Conservation (phyloP, 176 grass and related monocot genomes). For the Oryza coarctata region DNA sequence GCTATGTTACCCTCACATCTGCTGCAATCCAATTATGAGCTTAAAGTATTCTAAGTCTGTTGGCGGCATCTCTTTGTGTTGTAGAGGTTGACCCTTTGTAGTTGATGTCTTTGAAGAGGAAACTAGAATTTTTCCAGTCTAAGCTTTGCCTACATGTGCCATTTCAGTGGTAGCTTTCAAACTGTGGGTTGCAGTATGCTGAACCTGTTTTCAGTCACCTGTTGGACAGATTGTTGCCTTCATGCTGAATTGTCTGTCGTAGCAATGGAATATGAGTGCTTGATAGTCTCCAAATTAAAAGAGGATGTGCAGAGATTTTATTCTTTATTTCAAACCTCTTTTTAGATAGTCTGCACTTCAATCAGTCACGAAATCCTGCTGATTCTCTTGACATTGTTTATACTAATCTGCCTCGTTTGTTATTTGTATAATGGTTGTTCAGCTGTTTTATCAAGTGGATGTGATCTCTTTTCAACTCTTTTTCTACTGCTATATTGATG, state of each 20-base stretch:
- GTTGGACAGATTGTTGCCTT: background rate
- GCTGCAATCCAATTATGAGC: background rate
- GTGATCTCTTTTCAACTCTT: background rate
- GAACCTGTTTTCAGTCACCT: background rate
- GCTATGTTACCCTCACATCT: slow-evolving; percentile 16
- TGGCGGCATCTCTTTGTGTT: background rate
- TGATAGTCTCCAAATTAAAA: background rate
- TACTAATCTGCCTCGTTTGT: background rate
- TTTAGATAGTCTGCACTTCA: too few relatives aligned
- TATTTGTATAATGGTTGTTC: background rate
- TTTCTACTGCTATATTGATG: background rate
- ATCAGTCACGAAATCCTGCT: background rate
- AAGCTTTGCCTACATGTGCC: background rate
- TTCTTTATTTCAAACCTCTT: too few relatives aligned
- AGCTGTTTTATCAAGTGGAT: background rate
- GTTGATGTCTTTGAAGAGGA: background rate
- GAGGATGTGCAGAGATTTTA: background rate
- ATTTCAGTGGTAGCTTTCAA: background rate
- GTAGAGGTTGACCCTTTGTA: background rate
- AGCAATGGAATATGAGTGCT: background rate
- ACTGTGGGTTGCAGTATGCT: background rate
- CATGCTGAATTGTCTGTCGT: background rate
- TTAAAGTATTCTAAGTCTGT: slow-evolving; percentile 2
- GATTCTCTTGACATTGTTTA: background rate
- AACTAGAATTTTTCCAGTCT: background rate